Evolutionary conservation across 2,329 filamentous ascomycete genomes (phyloP), one percentile per base, ranked within the genome.

Genomic region (Teratosphaeria gauchensis): DNA sequence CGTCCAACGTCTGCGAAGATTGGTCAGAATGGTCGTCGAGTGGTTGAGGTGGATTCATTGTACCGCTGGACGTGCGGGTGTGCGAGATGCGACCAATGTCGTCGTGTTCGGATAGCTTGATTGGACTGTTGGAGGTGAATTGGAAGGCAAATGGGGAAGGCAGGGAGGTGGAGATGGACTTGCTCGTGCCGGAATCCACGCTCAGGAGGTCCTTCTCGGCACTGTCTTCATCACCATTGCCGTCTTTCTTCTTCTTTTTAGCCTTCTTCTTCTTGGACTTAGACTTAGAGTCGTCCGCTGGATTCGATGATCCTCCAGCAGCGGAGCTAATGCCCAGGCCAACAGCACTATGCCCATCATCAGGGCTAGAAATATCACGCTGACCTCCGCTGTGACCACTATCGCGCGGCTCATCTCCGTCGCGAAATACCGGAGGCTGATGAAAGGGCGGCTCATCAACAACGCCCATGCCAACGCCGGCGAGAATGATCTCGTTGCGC

Each of bases 241-340:
- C 55, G 21, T 58, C 57, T 32, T 56, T 30, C 59, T 61, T 62
- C 51, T 60, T 63, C 28, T 56, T 58, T 55, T 65, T 68, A 11
- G 54, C 42, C 60, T 66, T 62, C 55, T 63, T 63, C 58, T 64
- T 64, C 57, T 62, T 65, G 48, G 57, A 57, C 59, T 65, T 65
- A 14, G 48, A 2, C 58, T 62, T 60, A 12, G 55, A 48, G 19
- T 53, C 46, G 42, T 56, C 56, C 33, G 30, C 33, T 46, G 11
- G 16, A 53, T 4, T 30, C 48, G n/a, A 31, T 19, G 14, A n/a
- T n/a, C 16, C 9, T 9, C 24, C 56, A 52, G 30, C 38, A 55
- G 19, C 53, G 54, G 54, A 31, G 8, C 53, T 54, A 48, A 63
- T 63, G 30, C 62, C 59, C 54, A 63, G 56, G 12, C 61, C 62